Evolutionary conservation across 805 yeast species (phyloP).

Genomic region (Brettanomyces bruxellensis): DNA sequence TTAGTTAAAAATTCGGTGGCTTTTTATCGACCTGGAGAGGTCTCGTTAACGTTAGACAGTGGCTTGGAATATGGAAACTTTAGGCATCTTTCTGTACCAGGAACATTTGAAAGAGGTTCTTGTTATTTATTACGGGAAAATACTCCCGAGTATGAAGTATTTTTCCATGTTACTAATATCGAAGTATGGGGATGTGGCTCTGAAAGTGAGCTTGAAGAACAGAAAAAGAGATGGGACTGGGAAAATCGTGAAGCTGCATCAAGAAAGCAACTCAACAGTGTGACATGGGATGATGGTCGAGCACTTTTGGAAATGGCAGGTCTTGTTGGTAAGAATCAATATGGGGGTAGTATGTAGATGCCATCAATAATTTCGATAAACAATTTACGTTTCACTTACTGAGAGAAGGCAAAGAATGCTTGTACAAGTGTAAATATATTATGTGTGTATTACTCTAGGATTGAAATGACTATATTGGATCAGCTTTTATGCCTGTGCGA

Average conservation of each 20-base stretch:
- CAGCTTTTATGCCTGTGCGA: slow-evolving; percentile 11
- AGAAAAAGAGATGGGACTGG: slow-evolving; percentile 80
- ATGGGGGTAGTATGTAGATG: slow-evolving; percentile 40
- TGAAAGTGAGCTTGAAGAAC: slow-evolving; percentile 66
- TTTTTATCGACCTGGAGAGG: slow-evolving; percentile 57
- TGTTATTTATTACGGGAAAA: slow-evolving; percentile 8
- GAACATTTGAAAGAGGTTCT: slow-evolving; percentile 34
- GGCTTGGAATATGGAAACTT: slow-evolving; percentile 75
- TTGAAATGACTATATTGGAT: too few species aligned
- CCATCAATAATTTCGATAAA: neutral
- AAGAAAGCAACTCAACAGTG: slow-evolving; percentile 59
- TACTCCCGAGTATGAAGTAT: slow-evolving; percentile 49
- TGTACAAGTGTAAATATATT: neutral
- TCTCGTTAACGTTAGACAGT: slow-evolving; percentile 70
- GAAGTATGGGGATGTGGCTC: slow-evolving; percentile 94
- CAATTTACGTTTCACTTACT: neutral
- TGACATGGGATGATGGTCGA: slow-evolving; percentile 66
- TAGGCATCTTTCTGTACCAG: slow-evolving; percentile 56
- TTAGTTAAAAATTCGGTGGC: slow-evolving; percentile 34
- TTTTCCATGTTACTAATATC: slow-evolving; percentile 61
- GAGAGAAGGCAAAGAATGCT: neutral
- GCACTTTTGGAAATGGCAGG: slow-evolving; percentile 84
- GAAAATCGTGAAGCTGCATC: slow-evolving; percentile 80
- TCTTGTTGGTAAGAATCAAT: slow-evolving; percentile 34
- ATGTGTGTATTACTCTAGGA: too few species aligned